Percentiles rank a stretch among this genome's conserved stretches.
Conservation (phyloP, 2,329 filamentous ascomycete species). For the Calonectria honghensis region DNA sequence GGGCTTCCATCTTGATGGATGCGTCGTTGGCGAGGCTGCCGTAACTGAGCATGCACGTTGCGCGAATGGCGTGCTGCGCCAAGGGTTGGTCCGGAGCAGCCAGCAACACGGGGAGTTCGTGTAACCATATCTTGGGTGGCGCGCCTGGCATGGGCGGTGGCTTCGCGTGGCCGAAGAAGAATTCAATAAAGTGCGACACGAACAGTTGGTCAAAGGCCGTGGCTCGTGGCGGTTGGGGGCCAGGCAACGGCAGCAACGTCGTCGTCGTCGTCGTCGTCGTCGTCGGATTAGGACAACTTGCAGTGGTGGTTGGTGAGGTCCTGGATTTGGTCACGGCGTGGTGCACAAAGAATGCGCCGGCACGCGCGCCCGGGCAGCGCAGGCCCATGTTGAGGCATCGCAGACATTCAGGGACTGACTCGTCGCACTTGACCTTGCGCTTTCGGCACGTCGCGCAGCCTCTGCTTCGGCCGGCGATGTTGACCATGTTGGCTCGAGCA, state of each 20-base stretch:
- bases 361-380: conserved; percentile 32
- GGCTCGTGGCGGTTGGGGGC: conserved; percentile 27
- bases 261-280: no score
- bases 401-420: conserved; percentile 29
- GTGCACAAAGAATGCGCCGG: conserved; percentile 37
- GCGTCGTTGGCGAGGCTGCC: conserved; percentile 33
- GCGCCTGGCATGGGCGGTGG: conserved; percentile 21
- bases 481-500: conserved; percentile 33
- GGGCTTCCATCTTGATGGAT: conserved; percentile 28
- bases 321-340: conserved; percentile 20
- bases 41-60: conserved; percentile 40
- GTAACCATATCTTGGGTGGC: conserved; percentile 33
- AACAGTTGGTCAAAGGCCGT: conserved; percentile 39
- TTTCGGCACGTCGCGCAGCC: conserved; percentile 40
- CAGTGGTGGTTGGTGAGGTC: not conserved
- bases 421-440: conserved; percentile 42
- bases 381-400: conserved; percentile 39
- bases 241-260: conserved; percentile 9
- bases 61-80: conserved; percentile 37
- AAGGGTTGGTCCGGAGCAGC: conserved; percentile 10
- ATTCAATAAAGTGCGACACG: conserved; percentile 39
- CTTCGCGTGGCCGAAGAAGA: conserved; percentile 39
- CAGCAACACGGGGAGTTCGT: conserved; percentile 34
- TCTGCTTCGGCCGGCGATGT: conserved; percentile 39
- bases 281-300: not conserved